These are phyloP conservation scores for Lomentospora prolificans DNA, from an alignment of 2,329 filamentous ascomycete genomes.

Conservation along the genomic window DNA sequence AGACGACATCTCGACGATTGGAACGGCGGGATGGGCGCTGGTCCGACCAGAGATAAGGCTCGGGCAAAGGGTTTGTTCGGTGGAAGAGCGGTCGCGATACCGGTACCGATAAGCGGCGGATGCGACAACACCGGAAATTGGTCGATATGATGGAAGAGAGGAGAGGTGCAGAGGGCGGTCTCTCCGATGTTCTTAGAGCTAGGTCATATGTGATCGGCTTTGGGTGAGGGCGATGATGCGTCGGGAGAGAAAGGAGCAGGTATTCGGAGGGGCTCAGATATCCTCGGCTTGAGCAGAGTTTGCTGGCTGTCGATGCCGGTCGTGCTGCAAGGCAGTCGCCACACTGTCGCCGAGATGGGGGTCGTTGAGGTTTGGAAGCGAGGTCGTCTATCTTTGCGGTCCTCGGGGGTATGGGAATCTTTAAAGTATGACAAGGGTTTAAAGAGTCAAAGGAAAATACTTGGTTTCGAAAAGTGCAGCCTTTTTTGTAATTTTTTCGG, in stretches of 20 bases:
- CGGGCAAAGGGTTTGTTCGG: too few species aligned
- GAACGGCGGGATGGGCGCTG: background rate
- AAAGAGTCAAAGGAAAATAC: background rate
- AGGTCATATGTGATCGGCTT: background rate
- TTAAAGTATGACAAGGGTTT: too few species aligned
- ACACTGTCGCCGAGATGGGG: background rate
- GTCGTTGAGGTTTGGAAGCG: background rate
- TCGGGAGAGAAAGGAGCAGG: background rate
- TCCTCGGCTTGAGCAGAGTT: background rate
- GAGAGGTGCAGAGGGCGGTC: background rate
- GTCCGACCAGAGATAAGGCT: background rate
- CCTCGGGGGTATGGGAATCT: background rate
- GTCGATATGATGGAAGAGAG: background rate
- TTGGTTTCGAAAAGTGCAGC: background rate
- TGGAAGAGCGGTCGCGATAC: too few species aligned
- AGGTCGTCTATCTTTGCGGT: background rate
- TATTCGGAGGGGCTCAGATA: background rate
- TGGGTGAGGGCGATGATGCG: background rate
- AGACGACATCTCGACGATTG: conserved; percentile 26
- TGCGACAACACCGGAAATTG: too few species aligned
- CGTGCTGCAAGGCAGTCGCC: background rate
- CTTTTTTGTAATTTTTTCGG: background rate
- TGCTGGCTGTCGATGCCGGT: background rate
- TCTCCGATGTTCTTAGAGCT: background rate
- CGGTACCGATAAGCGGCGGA: too few species aligned